Percentiles rank a stretch among this genome's conserved stretches.
phyloP scores from a whole-genome alignment of 257 asterid genomes.

The Leptodermis oblonga region DNA sequence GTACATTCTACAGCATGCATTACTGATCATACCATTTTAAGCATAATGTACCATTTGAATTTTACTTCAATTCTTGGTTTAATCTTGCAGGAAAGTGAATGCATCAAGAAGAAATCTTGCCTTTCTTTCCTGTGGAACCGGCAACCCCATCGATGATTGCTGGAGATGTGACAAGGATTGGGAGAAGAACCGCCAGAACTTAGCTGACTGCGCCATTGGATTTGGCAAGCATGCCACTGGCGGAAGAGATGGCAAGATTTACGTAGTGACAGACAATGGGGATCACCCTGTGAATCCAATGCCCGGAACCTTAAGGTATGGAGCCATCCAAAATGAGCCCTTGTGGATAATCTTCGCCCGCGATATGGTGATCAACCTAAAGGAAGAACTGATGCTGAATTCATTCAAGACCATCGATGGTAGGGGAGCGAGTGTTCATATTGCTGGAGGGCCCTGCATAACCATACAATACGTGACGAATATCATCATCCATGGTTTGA shows the following conservation, averaged over 20 bases:
- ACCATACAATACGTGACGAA: slow-evolving; percentile 70
- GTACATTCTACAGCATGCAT: slow-evolving; percentile 14
- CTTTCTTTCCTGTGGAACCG: slow-evolving; percentile 69
- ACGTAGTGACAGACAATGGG: slow-evolving; percentile 62
- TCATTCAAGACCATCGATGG: slow-evolving; percentile 93
- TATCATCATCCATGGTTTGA: slow-evolving; percentile 72
- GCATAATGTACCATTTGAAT: neutral
- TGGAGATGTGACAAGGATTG: slow-evolving; percentile 90
- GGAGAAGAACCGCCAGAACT: slow-evolving; percentile 57
- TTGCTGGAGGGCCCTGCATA: slow-evolving; percentile 81
- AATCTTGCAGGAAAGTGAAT: slow-evolving; percentile 52
- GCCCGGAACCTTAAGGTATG: slow-evolving; percentile 70
- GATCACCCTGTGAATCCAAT: slow-evolving; percentile 69
- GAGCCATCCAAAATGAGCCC: slow-evolving; percentile 71
- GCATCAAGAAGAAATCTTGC: slow-evolving; percentile 64
- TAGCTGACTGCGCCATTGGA: slow-evolving; percentile 90
- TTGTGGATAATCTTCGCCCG: slow-evolving; percentile 67
- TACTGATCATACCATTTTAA: neutral
- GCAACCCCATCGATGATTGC: slow-evolving; percentile 92
- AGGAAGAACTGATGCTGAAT: slow-evolving; percentile 77
- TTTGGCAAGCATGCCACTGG: slow-evolving; percentile 81
- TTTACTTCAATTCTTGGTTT: neutral
- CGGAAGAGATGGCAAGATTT: slow-evolving; percentile 66
- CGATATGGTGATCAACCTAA: slow-evolving; percentile 67
- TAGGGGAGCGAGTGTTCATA: slow-evolving; percentile 72